Conservation (phyloP, 768 basidiomycete species). For the Lactarius tabidus region DNA sequence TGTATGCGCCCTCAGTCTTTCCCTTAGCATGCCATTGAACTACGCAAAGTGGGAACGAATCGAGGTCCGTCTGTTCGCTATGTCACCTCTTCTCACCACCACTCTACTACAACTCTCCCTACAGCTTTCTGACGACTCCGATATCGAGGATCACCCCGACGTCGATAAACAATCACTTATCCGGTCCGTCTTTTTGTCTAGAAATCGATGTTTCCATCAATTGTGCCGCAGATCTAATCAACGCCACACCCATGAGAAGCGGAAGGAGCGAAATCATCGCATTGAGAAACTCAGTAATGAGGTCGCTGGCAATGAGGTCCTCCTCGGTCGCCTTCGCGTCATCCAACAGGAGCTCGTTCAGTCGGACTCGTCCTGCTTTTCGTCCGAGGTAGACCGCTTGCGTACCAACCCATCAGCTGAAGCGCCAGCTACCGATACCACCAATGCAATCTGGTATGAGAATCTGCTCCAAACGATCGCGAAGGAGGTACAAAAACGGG, state of each 20-base stretch:
- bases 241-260: slow-evolving; percentile 97
- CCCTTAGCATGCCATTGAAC: slow-evolving; percentile 63
- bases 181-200: slow-evolving; percentile 43
- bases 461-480: slow-evolving; percentile 70
- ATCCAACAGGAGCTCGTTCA: slow-evolving; percentile 50
- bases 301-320: slow-evolving; percentile 80
- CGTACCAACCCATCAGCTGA: slow-evolving; percentile 71
- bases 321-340: slow-evolving; percentile 64
- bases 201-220: neutral
- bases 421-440: slow-evolving; percentile 67
- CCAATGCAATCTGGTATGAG: slow-evolving; percentile 82
- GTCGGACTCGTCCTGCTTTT: slow-evolving; percentile 55
- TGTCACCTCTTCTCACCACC: slow-evolving; percentile 4
- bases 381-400: slow-evolving; percentile 65
- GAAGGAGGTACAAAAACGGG: slow-evolving; percentile 57
- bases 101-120: slow-evolving; percentile 1
- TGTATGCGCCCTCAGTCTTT: too few species aligned
- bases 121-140: slow-evolving; percentile 92
- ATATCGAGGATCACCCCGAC: slow-evolving; percentile 96
- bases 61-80: slow-evolving; percentile 66
- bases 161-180: slow-evolving; percentile 95
- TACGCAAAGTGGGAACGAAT: slow-evolving; percentile 98
- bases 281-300: slow-evolving; percentile 73
- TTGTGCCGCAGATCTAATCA: slow-evolving; percentile 79
- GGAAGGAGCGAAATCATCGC: slow-evolving; percentile 71